Percentiles rank a stretch among this genome's conserved stretches.
phyloP scores from a whole-genome alignment of 352 stramenopile species.

The Phytophthora litchii region DNA sequence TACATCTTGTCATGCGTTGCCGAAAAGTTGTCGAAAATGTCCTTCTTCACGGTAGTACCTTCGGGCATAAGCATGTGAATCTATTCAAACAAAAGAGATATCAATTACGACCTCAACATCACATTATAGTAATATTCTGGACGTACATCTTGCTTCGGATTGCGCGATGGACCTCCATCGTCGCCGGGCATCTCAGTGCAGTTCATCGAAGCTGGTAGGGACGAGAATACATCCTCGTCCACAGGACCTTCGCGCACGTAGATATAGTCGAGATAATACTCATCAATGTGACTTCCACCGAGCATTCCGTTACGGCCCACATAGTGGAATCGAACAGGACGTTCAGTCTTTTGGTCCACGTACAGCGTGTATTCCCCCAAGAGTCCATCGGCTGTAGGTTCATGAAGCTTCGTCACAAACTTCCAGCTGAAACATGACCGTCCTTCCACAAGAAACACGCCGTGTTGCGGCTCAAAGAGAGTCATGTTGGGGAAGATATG shows the following conservation, averaged over 20 bases:
- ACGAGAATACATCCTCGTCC: conserved; percentile 67
- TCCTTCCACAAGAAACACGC: conserved; percentile 71
- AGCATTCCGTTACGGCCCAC: conserved; percentile 86
- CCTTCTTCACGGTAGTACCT: conserved; percentile 54
- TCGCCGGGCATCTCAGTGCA: conserved; percentile 69
- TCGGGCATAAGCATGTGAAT: conserved; percentile 87
- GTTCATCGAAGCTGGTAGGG: conserved; percentile 80
- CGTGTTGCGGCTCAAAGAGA: conserved; percentile 85
- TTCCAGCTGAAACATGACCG: conserved; percentile 86
- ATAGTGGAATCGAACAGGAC: conserved; percentile 87
- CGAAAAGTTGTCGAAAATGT: conserved; percentile 77
- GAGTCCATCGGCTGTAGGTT: conserved; percentile 65
- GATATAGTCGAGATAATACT: conserved; percentile 91
- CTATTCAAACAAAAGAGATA: conserved; percentile 43
- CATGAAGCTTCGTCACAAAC: conserved; percentile 62
- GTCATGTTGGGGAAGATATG: conserved; percentile 87
- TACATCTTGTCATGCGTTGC: conserved; percentile 67
- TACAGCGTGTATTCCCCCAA: conserved; percentile 89
- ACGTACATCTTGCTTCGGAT: conserved; percentile 71
- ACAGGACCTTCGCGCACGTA: conserved; percentile 80
- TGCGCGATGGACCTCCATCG: conserved; percentile 52
- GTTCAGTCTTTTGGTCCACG: conserved; percentile 75
- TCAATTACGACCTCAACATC: conserved; percentile 4
- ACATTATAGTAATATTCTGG: neutral
- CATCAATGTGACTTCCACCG: conserved; percentile 88